These are phyloP conservation scores for Tricholoma bakamatsutake DNA, from an alignment of 768 basidiomycete genomes.

Conservation along the genomic window DNA sequence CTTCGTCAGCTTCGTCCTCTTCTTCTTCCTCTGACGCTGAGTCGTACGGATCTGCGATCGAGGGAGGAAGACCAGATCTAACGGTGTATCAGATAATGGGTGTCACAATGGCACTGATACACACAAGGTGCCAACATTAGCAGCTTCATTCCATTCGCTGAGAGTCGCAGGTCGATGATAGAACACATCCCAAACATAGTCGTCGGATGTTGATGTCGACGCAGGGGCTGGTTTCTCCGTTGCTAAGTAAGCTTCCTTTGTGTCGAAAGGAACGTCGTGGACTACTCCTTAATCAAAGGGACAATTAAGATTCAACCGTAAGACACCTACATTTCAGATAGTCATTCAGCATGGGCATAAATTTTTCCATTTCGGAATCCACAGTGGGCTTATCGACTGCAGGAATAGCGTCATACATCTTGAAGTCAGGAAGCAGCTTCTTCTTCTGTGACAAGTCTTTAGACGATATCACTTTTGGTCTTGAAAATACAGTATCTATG, in stretches of 20 bases:
- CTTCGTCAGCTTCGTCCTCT: slow-evolving; percentile 77
- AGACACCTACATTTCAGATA: slow-evolving; percentile 54
- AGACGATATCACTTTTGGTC: slow-evolving; percentile 50
- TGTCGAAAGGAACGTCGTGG: slow-evolving; percentile 20
- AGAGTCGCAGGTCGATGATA: slow-evolving; percentile 61
- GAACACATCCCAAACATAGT: slow-evolving; percentile 84
- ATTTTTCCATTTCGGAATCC: slow-evolving; percentile 70
- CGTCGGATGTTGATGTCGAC: slow-evolving; percentile 26
- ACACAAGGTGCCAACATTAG: slow-evolving; percentile 61
- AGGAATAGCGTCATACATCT: slow-evolving; percentile 68
- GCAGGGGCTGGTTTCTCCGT: neutral
- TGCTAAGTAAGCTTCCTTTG: neutral
- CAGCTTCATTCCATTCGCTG: slow-evolving; percentile 53
- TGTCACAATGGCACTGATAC: slow-evolving; percentile 16
- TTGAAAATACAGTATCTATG: slow-evolving; percentile 16
- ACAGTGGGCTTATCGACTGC: slow-evolving; percentile 25
- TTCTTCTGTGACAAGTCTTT: slow-evolving; percentile 37
- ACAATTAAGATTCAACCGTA: neutral
- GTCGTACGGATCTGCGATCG: slow-evolving; percentile 48
- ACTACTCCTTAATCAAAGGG: slow-evolving; percentile 16
- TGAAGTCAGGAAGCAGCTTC: slow-evolving; percentile 38
- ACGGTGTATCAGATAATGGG: neutral
- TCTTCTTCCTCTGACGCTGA: slow-evolving; percentile 60
- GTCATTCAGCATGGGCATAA: slow-evolving; percentile 70
- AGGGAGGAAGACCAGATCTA: slow-evolving; percentile 62